A percentile compares a stretch with the other conserved stretches of the same genome.
Conservation (phyloP, 495 filamentous ascomycete genomes). For the Neurospora sp. region DNA sequence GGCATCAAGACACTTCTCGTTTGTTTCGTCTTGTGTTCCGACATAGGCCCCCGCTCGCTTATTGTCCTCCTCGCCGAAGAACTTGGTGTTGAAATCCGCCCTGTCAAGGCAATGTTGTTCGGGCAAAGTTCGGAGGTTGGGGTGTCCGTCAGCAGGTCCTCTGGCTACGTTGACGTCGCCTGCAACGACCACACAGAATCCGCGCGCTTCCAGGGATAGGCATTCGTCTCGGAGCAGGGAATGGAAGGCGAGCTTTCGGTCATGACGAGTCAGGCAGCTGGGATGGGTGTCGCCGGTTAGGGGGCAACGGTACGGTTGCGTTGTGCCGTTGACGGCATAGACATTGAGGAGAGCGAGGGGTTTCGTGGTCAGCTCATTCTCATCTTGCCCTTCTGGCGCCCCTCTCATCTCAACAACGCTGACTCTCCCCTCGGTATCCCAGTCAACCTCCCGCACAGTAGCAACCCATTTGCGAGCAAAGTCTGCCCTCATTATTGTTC, state of each 20-base stretch:
- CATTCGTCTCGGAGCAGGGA: conserved; percentile 29
- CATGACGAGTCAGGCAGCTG: conserved; percentile 32
- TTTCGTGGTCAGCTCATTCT: not conserved
- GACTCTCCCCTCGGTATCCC: conserved; percentile 45
- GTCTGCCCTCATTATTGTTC: conserved; percentile 35
- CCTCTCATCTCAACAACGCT: conserved; percentile 26
- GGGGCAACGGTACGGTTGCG: conserved; percentile 31
- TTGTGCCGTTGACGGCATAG: conserved; percentile 45
- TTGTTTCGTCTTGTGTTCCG: conserved; percentile 5
- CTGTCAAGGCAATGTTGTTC: conserved; percentile 38
- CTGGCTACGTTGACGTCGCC: conserved; percentile 44
- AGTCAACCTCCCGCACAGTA: conserved; percentile 24
- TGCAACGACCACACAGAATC: conserved; percentile 32
- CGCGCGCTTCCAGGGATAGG: conserved; percentile 21
- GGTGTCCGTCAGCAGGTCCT: conserved; percentile 29
- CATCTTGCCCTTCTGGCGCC: not conserved
- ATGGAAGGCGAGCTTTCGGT: conserved; percentile 40
- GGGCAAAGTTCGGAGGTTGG: conserved; percentile 28
- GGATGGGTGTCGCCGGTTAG: conserved; percentile 22
- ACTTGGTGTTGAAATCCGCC: conserved; percentile 37
- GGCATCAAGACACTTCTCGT: conserved; percentile 7
- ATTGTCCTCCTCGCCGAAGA: conserved; percentile 27
- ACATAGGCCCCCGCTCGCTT: conserved; percentile 12
- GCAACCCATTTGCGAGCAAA: conserved; percentile 13
- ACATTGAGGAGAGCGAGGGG: conserved; percentile 35